These are phyloP conservation scores for Acer yangbiense DNA, from an alignment of 345 rosid genomes.

Conservation along the genomic window DNA sequence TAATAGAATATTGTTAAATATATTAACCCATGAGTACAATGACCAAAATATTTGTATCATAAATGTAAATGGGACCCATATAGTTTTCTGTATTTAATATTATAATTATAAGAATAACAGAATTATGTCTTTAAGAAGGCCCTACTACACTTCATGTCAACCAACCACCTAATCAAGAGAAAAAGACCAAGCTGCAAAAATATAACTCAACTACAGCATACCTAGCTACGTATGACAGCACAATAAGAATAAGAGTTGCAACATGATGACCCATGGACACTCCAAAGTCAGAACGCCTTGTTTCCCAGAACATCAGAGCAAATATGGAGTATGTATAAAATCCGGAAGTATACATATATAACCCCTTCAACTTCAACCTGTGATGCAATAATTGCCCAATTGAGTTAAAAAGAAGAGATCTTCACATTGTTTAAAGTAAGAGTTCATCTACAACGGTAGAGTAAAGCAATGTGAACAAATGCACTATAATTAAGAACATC, in stretches of 20 bases:
- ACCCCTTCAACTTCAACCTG: conserved; percentile 87
- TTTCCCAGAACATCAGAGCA: conserved; percentile 98
- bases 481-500: conserved; percentile 17
- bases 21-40: neutral
- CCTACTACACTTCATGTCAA: neutral
- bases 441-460: neutral
- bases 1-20: conserved; percentile 1
- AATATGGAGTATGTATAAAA: conserved; percentile 95
- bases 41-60: neutral
- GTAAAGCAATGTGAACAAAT: neutral
- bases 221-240: conserved; percentile 90
- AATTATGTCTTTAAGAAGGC: neutral
- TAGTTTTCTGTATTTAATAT: neutral
- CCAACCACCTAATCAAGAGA: conserved; percentile 6
- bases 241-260: conserved; percentile 73
- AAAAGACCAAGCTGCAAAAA: conserved; percentile 4
- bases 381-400: conserved; percentile 11
- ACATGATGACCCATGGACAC: conserved; percentile 98
- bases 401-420: conserved; percentile 14
- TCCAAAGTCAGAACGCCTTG: conserved; percentile 98
- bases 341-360: conserved; percentile 92
- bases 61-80: neutral
- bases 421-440: neutral
- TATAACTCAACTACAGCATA: conserved; percentile 16
- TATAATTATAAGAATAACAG: neutral